Base-by-base conservation (phyloP, 2,329 filamentous ascomycete genomes). In the Penicillium corylophilum region DNA sequence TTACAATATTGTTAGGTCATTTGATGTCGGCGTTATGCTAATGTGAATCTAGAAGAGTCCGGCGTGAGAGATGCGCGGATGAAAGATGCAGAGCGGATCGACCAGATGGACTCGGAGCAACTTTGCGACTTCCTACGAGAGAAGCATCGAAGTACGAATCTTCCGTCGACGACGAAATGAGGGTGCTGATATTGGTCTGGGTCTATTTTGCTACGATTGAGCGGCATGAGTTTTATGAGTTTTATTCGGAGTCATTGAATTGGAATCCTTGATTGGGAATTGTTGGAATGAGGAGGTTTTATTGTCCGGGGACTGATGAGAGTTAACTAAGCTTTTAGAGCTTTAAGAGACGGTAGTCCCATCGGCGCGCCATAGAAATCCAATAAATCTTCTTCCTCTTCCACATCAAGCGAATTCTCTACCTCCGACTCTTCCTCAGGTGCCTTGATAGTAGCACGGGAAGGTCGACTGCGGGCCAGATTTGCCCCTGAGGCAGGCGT, bases 291-390 rank as follows among this genome's bases (percentile, higher is more conserved):
- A 8, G n/a, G 9, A 20, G 12, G 16, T 5, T 26, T 18, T 10
- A 18, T 26, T 10, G 36, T 4, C 52, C 56, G 15, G 31, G 15
- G 1, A 33, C 7, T 16, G 1, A 29, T 29, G 2, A 35, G 18
- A 16, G 9, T 38, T 13, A 38, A 38, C 35, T 38, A 62, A 24
- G 56, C 56, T 3, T 56, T 57, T 51, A 69, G 53, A 24, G 56
- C 56, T 3, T 56, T 57, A 50, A 69, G 53, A 12, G 72, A 69
- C 9, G 66, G 59, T 40, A 75, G 56, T 2, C 67, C 67, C 51
- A 54, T 68, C n/a, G 71, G 71, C 23, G 67, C 51, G 26, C 70
- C 73, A 59, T 75, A 75, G 46, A 68, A 72, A 50, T 75, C 72
- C 54, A 68, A 67, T 51, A 75, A 59, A 12, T 67, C 61, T 26